Conservation (phyloP, 2,329 filamentous ascomycete genomes). For the Ophiocordyceps camponoti-rufipedis region DNA sequence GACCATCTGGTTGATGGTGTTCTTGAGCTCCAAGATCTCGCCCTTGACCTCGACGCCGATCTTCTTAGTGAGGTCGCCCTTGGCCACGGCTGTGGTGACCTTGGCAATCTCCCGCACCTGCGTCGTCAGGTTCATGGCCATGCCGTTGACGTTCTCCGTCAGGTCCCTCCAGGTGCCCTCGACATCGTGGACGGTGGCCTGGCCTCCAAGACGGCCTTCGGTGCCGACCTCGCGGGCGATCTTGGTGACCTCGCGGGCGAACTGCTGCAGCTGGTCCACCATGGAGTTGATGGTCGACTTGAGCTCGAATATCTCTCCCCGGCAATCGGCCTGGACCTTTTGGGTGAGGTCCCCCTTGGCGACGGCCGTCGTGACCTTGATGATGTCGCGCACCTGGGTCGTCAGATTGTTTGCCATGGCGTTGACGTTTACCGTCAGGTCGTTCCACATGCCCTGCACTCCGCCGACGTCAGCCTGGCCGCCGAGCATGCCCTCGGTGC, state of each 20-base stretch:
- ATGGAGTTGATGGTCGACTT: constrained; percentile 99
- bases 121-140: constrained; percentile 95
- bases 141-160: constrained; percentile 90
- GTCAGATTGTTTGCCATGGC: constrained; percentile 79
- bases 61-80: constrained; percentile 87
- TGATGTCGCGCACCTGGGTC: constrained; percentile 87
- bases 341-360: constrained; percentile 83
- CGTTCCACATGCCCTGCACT: constrained; percentile 79
- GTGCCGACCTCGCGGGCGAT: constrained; percentile 93
- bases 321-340: constrained; percentile 85
- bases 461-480: constrained; percentile 71
- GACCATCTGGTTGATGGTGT: constrained; percentile 98
- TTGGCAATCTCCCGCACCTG: constrained; percentile 96
- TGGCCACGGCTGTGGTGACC: constrained; percentile 87
- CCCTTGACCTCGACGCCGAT: constrained; percentile 87
- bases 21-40: constrained; percentile 88
- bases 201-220: constrained; percentile 81
- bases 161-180: constrained; percentile 95
- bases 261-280: constrained; percentile 94
- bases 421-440: constrained; percentile 70
- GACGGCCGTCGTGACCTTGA: constrained; percentile 56
- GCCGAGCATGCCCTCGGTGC: constrained; percentile 66
- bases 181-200: constrained; percentile 90
- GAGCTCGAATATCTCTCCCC: constrained; percentile 81
- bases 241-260: constrained; percentile 91